phyloP scores from a whole-genome alignment of 2,329 filamentous ascomycete species.

The Nemania serpens region DNA sequence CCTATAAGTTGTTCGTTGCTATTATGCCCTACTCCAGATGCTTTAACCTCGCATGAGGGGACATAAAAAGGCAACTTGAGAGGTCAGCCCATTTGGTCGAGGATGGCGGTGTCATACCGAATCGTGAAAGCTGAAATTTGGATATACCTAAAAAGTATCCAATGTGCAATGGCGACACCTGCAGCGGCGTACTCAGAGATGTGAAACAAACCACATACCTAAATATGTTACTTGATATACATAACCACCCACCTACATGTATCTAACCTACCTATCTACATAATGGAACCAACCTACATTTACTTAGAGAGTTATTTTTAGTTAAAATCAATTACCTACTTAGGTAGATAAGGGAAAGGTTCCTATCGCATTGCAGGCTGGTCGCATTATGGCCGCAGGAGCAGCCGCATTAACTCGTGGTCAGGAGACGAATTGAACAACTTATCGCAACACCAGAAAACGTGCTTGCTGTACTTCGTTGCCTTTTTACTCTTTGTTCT shows the following conservation, averaged over 20 bases:
- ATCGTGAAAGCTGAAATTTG: no score
- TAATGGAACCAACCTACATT: no score
- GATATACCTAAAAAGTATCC: no score
- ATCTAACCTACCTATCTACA: background rate
- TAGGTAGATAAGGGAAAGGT: background rate
- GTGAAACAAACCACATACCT: slow-evolving; percentile 13
- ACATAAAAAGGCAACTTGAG: no score
- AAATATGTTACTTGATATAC: background rate
- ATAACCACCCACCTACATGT: no score
- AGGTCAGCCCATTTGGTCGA: no score
- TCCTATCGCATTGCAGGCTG: slow-evolving; percentile 8
- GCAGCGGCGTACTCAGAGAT: background rate
- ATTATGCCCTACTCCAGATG: background rate
- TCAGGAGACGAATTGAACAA: slow-evolving; percentile 33
- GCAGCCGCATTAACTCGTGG: slow-evolving; percentile 33
- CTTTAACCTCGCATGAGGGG: no score
- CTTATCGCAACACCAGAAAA: slow-evolving; percentile 8
- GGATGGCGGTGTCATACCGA: no score
- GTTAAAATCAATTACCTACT: no score
- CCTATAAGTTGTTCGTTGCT: slow-evolving; percentile 9
- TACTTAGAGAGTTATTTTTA: no score
- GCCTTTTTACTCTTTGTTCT: background rate
- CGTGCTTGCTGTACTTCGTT: background rate
- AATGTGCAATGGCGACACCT: background rate
- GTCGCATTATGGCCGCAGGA: slow-evolving; percentile 38